Percentiles rank a stretch among this genome's conserved stretches.
Conservation (phyloP, 2,329 filamentous ascomycete species). For the Penicillium sp. region DNA sequence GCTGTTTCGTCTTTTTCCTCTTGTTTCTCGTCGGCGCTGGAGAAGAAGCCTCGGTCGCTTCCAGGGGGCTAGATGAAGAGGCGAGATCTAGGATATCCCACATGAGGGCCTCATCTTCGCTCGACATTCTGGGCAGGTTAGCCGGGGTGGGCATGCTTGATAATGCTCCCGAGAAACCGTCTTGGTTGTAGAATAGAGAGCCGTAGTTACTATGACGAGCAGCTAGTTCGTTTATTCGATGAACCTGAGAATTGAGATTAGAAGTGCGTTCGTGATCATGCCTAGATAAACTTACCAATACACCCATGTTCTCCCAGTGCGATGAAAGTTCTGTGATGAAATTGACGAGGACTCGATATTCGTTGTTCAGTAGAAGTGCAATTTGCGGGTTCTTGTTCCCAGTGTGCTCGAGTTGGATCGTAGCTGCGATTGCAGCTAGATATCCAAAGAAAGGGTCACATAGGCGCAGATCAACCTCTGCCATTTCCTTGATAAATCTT, state of each 20-base stretch:
- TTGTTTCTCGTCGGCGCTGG: background rate
- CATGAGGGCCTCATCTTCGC: constrained; percentile 30
- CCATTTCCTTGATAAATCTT: constrained; percentile 30
- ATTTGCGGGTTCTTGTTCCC: constrained; percentile 32
- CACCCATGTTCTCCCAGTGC: constrained; percentile 29
- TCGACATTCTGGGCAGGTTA: constrained; percentile 32
- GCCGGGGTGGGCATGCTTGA: constrained; percentile 32
- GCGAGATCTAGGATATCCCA: constrained; percentile 34
- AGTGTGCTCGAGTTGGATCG: constrained; percentile 35
- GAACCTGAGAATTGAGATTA: constrained; percentile 14
- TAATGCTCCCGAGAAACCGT: constrained; percentile 28
- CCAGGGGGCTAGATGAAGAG: constrained; percentile 15
- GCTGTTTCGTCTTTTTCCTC: background rate
- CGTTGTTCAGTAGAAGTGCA: constrained; percentile 27
- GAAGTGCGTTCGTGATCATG: background rate
- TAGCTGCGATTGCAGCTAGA: constrained; percentile 34
- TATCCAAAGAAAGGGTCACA: constrained; percentile 35
- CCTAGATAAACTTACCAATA: constrained; percentile 20
- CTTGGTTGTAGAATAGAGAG: constrained; percentile 33
- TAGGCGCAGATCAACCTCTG: constrained; percentile 25
- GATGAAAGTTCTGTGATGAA: constrained; percentile 28
- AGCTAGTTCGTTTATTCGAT: constrained; percentile 27
- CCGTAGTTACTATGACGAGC: constrained; percentile 30
- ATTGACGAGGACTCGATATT: constrained; percentile 28
- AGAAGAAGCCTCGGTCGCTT: background rate